Evolutionary conservation across 2,329 filamentous ascomycete genomes (phyloP), one percentile per base, ranked within the genome.

Genomic region (Penicillium sp.): DNA sequence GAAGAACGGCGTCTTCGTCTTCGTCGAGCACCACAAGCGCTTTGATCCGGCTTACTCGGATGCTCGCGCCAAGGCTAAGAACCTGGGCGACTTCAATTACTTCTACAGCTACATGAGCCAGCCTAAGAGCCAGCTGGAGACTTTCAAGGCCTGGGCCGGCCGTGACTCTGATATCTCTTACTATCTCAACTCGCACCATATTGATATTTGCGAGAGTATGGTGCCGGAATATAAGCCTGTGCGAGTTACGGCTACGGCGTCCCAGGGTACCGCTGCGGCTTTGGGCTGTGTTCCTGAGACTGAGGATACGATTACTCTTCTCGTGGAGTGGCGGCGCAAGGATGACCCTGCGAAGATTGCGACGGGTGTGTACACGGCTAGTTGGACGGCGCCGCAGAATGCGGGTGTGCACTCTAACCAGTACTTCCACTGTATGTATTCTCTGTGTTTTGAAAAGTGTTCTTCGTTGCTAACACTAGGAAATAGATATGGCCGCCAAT

Each of bases 71-170:
- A 86, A 88, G 63, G 90, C 90, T 12, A 77, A 84, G 67, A 85
- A 80, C 46, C 79, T 97, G 7, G 92, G 92, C 59, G 91, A 96
- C 75, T 97, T 97, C 84, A 96, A 96, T 80, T 97, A 97, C 81
- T 97, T 96, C 72, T 97, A 96, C 82, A 88, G 84, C 64, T 97
- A 97, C 83, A 96, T 96, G 91, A 90, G 86, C 43, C 91, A 96
- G 79, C 89, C 88, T 54, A 96, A 95, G 77, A 90, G 82, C 44
- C 91, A 96, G 76, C 83, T 96, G 41, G 89, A 95, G 79, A 96
- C 91, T 0, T 96, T 96, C 85, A 92, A 91, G 75, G 88, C 91
- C 3, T 96, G 91, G 91, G 92, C 92, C 0, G 92, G 92, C 58
- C 85, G 87, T 65, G 91, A 96, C 63, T 92, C 88, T 24, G 93